These are phyloP conservation scores for Nicotiana rustica DNA, from an alignment of 305 asterid species.

Conservation along the genomic window DNA sequence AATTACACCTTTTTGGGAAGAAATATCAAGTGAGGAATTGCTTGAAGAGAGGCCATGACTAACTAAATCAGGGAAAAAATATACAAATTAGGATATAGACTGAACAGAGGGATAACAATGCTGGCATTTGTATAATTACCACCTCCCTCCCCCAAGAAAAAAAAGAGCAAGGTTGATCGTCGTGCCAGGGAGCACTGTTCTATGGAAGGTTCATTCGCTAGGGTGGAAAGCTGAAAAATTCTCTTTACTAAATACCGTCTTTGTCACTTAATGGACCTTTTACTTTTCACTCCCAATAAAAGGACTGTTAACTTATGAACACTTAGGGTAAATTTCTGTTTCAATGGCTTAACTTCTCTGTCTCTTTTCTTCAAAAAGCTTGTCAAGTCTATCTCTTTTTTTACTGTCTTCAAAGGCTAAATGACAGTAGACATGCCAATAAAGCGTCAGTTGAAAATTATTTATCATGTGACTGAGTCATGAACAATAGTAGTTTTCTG, in stretches of 20 bases:
- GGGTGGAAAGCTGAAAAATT: not conserved
- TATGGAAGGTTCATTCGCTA: not conserved
- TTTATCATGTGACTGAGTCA: not conserved
- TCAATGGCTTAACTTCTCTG: not conserved
- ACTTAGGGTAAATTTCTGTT: not conserved
- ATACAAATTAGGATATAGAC: not conserved
- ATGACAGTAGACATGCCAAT: conserved; percentile 10
- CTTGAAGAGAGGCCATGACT: not conserved
- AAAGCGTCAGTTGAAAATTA: not conserved
- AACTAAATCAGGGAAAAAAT: not conserved
- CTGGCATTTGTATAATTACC: no score
- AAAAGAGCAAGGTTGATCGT: not conserved
- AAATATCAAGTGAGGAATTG: conserved; percentile 24
- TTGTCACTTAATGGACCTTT: not conserved
- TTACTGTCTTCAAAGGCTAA: not conserved
- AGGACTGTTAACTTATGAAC: not conserved
- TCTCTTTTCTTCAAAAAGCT: not conserved
- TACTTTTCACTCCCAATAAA: not conserved
- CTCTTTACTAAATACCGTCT: not conserved
- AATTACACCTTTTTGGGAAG: not conserved
- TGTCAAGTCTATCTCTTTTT: not conserved
- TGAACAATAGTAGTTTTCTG: not conserved
- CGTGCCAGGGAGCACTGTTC: not conserved
- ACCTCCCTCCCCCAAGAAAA: no score
- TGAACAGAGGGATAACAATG: conserved; percentile 1